Base-by-base conservation (phyloP, 257 asterid genomes). In the Ocimum tenuiflorum region DNA sequence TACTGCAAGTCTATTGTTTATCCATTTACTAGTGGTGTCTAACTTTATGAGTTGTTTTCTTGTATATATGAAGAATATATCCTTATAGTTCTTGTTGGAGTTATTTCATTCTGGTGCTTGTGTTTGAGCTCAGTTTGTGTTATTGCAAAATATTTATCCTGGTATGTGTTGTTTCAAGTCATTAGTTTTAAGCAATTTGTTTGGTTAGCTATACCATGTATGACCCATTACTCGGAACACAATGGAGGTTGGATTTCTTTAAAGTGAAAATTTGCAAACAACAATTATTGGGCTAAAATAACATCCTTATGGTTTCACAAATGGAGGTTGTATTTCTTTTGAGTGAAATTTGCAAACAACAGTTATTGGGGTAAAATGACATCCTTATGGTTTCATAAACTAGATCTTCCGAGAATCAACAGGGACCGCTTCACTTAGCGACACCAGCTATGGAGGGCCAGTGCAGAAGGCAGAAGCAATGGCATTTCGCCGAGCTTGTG, bases 401-500 rank as follows among this genome's bases (percentile, higher is more conserved):
- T 70, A 91, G 98, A 79, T 91, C 19, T 86, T 74, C 63, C 75
- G 96, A 59, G 96, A 91, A 78, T 83, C 96, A 52, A 89, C 89
- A 7, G 96, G 98, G 53, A 91, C 86, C 29, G 88, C 94, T 71
- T 65, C 81, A 58, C 54, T 79, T n/a, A 79, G 75, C 15, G 96
- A 86, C 20, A 60, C 73, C 11, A 85, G 89, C 50, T 86, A 75
- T 33, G 90, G 91, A 41, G 88, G 84, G 64, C 80, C 90, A 0
- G 81, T 87, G 82, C 96, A 89, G 79, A 89, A 83, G 79, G 98
- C 96, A 51, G 98, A 89, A 73, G 87, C 88, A 60, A 91, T 87
- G 96, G 96, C 98, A 58, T 89, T 91, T 80, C 96, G 98, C 29
- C 73, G 95, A 60, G 98, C 96, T 73, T 91, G 96, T 73, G 95